Conservation (phyloP, 1,284 basidiomycete species). For the Pascua guehoae region DNA sequence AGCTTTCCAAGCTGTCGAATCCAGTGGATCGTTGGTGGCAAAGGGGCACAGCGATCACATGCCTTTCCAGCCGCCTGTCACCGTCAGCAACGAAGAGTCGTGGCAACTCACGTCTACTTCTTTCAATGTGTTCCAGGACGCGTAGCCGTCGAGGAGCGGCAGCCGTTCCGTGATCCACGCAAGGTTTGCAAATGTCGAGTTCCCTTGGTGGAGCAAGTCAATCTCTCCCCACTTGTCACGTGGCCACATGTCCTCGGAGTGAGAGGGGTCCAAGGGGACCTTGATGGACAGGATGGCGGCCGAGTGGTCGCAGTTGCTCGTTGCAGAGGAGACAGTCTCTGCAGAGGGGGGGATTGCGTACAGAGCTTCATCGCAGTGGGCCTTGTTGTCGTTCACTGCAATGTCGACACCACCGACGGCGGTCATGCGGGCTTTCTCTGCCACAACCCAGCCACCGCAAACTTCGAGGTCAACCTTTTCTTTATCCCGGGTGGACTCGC, state of each 20-base stretch:
- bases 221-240: conserved; percentile 64
- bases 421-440: conserved; percentile 29
- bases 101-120: conserved; percentile 26
- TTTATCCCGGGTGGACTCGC: conserved; percentile 60
- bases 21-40: conserved; percentile 72
- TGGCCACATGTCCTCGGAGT: conserved; percentile 75
- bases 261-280: conserved; percentile 61
- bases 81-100: conserved; percentile 28
- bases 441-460: conserved; percentile 61
- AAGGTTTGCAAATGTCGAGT: conserved; percentile 67
- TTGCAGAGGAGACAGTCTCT: conserved; percentile 55
- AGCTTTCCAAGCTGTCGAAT: conserved; percentile 47
- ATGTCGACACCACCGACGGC: conserved; percentile 36
- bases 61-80: conserved; percentile 49
- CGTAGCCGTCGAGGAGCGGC: conserved; percentile 64
- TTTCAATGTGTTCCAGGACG: conserved; percentile 59
- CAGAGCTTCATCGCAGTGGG: conserved; percentile 57
- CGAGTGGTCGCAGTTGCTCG: conserved; percentile 66
- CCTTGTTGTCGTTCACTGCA: conserved; percentile 24
- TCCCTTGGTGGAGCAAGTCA: conserved; percentile 76
- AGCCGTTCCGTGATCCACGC: conserved; percentile 84
- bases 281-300: conserved; percentile 72
- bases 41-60: conserved; percentile 70
- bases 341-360: conserved; percentile 62
- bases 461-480: conserved; percentile 58